These are phyloP conservation scores for Candida glucosophila DNA, from an alignment of 1,139 yeast species.

Conservation along the genomic window DNA sequence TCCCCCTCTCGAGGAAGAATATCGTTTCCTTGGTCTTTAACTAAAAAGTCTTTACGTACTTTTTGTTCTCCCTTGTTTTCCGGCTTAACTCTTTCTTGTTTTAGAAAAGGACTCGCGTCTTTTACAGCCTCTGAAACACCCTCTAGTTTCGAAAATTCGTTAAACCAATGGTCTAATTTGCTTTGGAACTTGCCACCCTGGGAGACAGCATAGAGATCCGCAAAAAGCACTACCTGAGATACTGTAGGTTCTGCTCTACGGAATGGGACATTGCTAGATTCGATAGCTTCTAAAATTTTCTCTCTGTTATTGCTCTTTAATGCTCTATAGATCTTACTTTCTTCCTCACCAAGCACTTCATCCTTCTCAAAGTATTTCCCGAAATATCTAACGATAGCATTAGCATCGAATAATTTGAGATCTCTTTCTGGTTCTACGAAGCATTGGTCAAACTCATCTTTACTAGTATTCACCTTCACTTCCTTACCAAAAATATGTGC, in stretches of 20 bases:
- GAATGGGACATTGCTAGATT: slow-evolving; percentile 73
- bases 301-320: slow-evolving; percentile 18
- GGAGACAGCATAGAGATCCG: slow-evolving; percentile 29
- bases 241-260: slow-evolving; percentile 36
- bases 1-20: slow-evolving; percentile 56
- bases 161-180: slow-evolving; percentile 28
- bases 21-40: slow-evolving; percentile 23
- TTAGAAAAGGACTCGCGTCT: slow-evolving; percentile 29
- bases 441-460: slow-evolving; percentile 25
- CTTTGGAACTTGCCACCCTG: slow-evolving; percentile 8
- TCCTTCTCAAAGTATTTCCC: slow-evolving; percentile 35
- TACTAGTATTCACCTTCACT: slow-evolving; percentile 18
- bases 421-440: slow-evolving; percentile 26
- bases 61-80: slow-evolving; percentile 51
- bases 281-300: slow-evolving; percentile 7
- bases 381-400: slow-evolving; percentile 73
- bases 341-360: slow-evolving; percentile 20
- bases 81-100: slow-evolving; percentile 38
- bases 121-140: slow-evolving; percentile 31
- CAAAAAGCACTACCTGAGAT: slow-evolving; percentile 38
- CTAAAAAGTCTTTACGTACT: slow-evolving; percentile 32
- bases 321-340: slow-evolving; percentile 22
- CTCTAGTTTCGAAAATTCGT: slow-evolving; percentile 25
- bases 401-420: slow-evolving; percentile 62
- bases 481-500: slow-evolving; percentile 27